Evolutionary conservation across 139 green algal species (phyloP), one percentile per base, ranked within the genome.

Genomic region (Picochlorum sp.): DNA sequence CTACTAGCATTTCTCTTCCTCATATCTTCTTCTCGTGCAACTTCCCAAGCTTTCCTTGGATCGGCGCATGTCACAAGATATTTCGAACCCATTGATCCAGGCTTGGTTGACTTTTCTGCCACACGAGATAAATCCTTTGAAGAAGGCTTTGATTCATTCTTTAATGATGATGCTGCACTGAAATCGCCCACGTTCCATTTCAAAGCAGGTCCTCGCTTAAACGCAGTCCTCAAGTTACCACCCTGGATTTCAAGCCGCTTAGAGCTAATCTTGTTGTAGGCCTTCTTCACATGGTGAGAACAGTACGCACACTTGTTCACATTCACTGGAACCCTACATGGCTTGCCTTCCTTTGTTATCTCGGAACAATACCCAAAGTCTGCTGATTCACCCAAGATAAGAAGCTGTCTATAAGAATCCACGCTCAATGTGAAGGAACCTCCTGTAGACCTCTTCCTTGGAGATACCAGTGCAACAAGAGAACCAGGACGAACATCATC

Each of bases 341-440:
- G 49, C 37, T 64, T 47, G 7, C 78, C 78, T 28, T 71, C 65
- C 73, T 84, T 69, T 67, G 21, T 18, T 18, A 76, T 70, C 75
- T 77, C 61, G 21, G 66, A 56, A 63, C 78, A 84, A 38, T 72
- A 74, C 10, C 70, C 78, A 68, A 83, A 79, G n/a, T 83, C 76
- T 10, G 59, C 18, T 15, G 71, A 65, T 13, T 61, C 73, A 38
- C 78, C 78, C 26, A 84, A 61, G 44, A 71, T 60, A 62, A 57
- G 63, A 34, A 84, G 41, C 45, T 81, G 73, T 11, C 76, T 57
- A 3, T 23, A 28, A 7, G 60, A 73, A 49, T 73, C 38, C 11
- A 74, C 47, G 21, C 69, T 79, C 15, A 82, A 32, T 1, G 45
- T 64, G 7, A 79, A 71, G 41, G 34, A 13, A 68, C 70, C 2